Evolutionary conservation across 352 stramenopile genomes (phyloP).

Genomic region (Sclerospora graminicola): DNA sequence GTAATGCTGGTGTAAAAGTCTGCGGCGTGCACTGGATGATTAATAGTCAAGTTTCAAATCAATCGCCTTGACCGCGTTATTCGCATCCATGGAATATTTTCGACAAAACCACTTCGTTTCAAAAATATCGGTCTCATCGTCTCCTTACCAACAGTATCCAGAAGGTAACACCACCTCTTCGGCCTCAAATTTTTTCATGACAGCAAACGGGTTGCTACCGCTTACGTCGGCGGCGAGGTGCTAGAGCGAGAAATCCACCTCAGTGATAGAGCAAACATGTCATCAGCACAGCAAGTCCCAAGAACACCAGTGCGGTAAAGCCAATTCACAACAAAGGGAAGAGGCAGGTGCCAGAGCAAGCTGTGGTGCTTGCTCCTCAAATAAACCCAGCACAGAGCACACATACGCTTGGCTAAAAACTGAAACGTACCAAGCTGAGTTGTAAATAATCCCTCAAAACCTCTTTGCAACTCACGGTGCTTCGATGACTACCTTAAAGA

Average conservation of each 20-base stretch:
- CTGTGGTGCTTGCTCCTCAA: too few species aligned
- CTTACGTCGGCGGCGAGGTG: slow-evolving; percentile 13
- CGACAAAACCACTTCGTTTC: slow-evolving; percentile 3
- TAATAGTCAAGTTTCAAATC: too few species aligned
- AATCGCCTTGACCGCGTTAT: slow-evolving; percentile 1
- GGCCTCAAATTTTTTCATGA: slow-evolving; percentile 17
- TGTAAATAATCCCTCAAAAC: too few species aligned
- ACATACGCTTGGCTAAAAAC: too few species aligned
- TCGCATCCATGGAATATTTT: slow-evolving; percentile 4
- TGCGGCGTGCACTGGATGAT: too few species aligned
- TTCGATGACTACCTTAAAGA: too few species aligned
- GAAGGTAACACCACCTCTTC: slow-evolving; percentile 41
- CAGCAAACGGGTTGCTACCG: slow-evolving; percentile 19
- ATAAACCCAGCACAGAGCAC: too few species aligned
- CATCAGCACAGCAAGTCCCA: slow-evolving; percentile 13
- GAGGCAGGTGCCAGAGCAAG: too few species aligned
- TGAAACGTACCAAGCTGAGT: too few species aligned
- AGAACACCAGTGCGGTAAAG: slow-evolving; percentile 13
- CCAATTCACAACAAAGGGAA: slow-evolving; percentile 7
- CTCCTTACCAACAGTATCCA: slow-evolving; percentile 15
- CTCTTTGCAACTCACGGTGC: too few species aligned
- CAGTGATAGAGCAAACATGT: slow-evolving; percentile 24
- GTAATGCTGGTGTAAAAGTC: too few species aligned
- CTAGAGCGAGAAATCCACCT: slow-evolving; percentile 1
- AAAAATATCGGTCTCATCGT: slow-evolving; percentile 1